Base-by-base conservation (phyloP, 2,329 filamentous ascomycete genomes). In the Aspergillus terreus region DNA sequence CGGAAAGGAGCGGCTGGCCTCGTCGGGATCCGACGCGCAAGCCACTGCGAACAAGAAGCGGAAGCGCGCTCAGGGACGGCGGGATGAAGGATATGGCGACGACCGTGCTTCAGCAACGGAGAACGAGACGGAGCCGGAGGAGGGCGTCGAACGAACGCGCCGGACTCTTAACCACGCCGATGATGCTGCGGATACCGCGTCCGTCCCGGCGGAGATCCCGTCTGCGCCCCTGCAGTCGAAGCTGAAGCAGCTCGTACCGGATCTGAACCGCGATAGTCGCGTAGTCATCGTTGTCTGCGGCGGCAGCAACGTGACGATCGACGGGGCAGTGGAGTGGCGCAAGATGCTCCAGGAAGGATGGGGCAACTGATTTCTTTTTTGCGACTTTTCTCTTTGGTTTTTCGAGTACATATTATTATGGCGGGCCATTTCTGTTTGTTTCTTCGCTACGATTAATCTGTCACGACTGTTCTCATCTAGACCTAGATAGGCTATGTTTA, bases 281-380 rank as follows among this genome's bases (percentile, higher is more conserved):
- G 81, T 96, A 5, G 90, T 96, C 1, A 76, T 96, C 48, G 78
- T 95, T 21, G 84, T 96, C 6, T 97, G 92, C 64, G 92, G 92
- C 42, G 88, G 88, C 4, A 85, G 80, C 19, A 84, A 84, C 65
- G 80, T 89, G 33, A 83, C 81, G 2, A 67, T 86, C 53, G 78
- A 81, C 33, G 79, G 85, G 63, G 71, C 90, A 47, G 74, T 77
- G 47, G 76, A 73, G 51, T 90, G 86, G 67, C 74, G 76, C 56
- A 71, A 77, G 58, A 65, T 67, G 56, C 66, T 77, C 57, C 63
- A 66, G 23, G 64, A 69, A 36, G 72, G 71, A 15, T 75, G 72
- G 72, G 64, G 53, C 19, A 46, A 50, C 30, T 64, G 49, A 58
- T 45, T 15, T 14, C 15, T 38, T 40, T 47, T 38, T 42, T 27